A percentile compares a stretch with the other conserved stretches of the same genome.
phyloP scores from a whole-genome alignment of 2,329 filamentous ascomycete species.

The Paecilomyces variotii region DNA sequence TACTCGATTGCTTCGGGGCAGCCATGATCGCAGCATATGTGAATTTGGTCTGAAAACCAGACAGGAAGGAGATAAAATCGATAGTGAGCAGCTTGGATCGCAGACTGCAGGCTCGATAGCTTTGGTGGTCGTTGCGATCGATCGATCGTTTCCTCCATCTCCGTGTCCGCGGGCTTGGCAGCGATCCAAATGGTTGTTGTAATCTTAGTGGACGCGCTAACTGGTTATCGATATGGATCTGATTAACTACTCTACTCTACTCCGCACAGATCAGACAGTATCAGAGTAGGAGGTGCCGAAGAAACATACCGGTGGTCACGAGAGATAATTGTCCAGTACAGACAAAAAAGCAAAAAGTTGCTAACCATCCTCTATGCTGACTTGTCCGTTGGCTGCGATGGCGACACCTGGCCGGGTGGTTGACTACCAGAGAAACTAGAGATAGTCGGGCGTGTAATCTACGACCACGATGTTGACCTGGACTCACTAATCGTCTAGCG shows the following conservation, averaged over 20 bases:
- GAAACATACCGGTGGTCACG: neutral
- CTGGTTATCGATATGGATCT: neutral
- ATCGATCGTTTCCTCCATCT: neutral
- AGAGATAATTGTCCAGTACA: neutral
- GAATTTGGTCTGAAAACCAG: neutral
- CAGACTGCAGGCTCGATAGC: neutral
- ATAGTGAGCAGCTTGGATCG: neutral
- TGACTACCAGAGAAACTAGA: neutral
- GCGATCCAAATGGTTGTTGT: neutral
- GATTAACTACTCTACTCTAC: neutral
- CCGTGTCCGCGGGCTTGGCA: neutral
- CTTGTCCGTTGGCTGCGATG: neutral
- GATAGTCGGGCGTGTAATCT: neutral
- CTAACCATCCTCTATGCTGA: neutral
- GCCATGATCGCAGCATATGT: conserved; percentile 30
- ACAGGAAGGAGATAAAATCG: neutral
- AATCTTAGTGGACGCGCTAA: neutral
- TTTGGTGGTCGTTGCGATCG: neutral
- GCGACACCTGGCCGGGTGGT: neutral
- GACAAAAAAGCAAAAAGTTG: neutral
- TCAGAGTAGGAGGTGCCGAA: neutral
- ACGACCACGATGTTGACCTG: neutral
- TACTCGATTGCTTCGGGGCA: conserved; percentile 19
- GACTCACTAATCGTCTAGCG: neutral
- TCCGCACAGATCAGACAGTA: neutral